A percentile compares a stretch with the other conserved stretches of the same genome.
These are phyloP conservation scores for Citrus mangshanensis DNA, from an alignment of 345 rosid genomes.

Conservation along the genomic window DNA sequence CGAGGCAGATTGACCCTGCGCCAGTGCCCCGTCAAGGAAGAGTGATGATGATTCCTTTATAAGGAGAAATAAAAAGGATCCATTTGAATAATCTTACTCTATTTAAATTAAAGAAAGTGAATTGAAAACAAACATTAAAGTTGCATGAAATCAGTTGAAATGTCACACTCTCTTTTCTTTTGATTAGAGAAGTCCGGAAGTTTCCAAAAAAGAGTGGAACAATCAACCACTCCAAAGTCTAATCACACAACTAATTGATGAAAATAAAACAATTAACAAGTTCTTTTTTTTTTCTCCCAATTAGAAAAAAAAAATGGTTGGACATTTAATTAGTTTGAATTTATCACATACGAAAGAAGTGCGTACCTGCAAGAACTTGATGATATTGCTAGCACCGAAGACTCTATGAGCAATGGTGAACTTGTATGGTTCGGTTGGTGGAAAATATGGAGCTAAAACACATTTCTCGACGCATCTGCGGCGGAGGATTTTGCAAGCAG, in stretches of 20 bases:
- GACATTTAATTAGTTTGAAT: not conserved
- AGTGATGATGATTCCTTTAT: not conserved
- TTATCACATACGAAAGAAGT: not conserved
- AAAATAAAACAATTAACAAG: not conserved
- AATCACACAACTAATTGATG: constrained; percentile 9
- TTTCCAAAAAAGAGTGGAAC: not conserved
- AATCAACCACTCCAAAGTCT: not conserved
- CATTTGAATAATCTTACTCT: not conserved
- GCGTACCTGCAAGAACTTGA: constrained; percentile 62
- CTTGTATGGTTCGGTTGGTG: constrained; percentile 63
- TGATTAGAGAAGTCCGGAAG: not conserved
- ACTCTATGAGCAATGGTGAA: constrained; percentile 70
- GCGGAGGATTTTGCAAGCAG: constrained; percentile 76
- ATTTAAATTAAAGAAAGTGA: not conserved
- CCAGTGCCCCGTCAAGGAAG: not conserved
- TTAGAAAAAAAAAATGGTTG: not conserved
- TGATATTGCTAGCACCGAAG: constrained; percentile 67
- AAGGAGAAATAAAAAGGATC: not conserved
- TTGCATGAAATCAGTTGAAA: not conserved
- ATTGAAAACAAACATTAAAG: not conserved
- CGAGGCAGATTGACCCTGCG: not conserved
- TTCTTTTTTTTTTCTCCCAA: too few relatives aligned
- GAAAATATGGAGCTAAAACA: constrained; percentile 69
- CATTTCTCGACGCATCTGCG: constrained; percentile 64
- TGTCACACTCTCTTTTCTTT: not conserved